These are phyloP conservation scores for Phragmites australis DNA, from an alignment of 176 grass and related monocot species.

Conservation along the genomic window DNA sequence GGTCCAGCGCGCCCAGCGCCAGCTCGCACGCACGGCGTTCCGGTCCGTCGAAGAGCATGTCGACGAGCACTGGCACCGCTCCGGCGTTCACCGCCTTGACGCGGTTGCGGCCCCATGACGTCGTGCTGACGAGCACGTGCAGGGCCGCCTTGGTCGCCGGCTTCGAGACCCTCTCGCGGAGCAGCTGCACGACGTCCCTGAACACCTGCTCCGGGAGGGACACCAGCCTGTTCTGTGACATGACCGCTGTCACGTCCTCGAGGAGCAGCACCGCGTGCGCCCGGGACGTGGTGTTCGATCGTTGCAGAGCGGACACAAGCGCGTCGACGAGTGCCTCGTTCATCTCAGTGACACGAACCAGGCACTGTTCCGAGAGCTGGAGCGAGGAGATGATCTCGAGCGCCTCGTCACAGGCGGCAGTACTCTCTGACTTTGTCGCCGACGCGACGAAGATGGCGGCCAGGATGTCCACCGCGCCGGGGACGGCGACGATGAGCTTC, in stretches of 20 bases:
- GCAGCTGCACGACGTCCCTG: constrained; percentile 39
- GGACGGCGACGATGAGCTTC: constrained; percentile 35
- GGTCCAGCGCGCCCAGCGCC: constrained; percentile 58
- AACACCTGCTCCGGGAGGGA: constrained; percentile 42
- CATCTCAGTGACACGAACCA: constrained; percentile 16
- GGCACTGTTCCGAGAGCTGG: constrained; percentile 37
- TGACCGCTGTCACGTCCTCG: constrained; percentile 29
- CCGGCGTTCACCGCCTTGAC: constrained; percentile 62
- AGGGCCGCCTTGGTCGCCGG: constrained; percentile 53
- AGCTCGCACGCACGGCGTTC: constrained; percentile 55
- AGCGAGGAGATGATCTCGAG: constrained; percentile 53
- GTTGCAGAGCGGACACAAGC: constrained; percentile 45
- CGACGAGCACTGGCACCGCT: constrained; percentile 49
- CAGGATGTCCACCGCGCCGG: constrained; percentile 27
- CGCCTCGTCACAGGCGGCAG: constrained; percentile 37
- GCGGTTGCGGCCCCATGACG: constrained; percentile 55
- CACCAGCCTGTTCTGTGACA: constrained; percentile 30
- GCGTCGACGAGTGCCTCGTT: constrained; percentile 36
- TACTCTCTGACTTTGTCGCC: not conserved
- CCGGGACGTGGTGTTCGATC: constrained; percentile 38
- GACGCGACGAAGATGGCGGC: not conserved
- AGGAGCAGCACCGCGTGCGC: constrained; percentile 47
- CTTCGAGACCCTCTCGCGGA: constrained; percentile 35
- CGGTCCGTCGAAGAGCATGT: constrained; percentile 35
- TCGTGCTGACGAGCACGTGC: constrained; percentile 33